Evolutionary conservation across 768 basidiomycete species (phyloP), one percentile per base, ranked within the genome.

Genomic region (Wakefieldia striispora): DNA sequence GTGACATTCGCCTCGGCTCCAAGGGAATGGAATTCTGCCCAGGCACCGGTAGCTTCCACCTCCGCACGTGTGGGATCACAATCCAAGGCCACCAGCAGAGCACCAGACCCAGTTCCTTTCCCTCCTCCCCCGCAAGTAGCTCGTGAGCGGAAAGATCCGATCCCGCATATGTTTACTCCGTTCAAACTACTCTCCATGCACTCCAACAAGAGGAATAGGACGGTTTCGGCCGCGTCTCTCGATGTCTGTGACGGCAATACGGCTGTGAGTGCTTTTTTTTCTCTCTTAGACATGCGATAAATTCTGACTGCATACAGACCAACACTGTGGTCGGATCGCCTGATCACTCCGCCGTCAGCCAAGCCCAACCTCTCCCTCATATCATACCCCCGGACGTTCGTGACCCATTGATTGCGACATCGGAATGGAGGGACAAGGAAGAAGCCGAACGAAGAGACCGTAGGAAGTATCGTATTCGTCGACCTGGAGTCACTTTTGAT

Each of bases 271-370:
- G 31, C 34, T 9, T 21, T n/a, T 3, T 44, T 20, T 12, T 16
- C 3, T 37, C 11, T 26, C 20, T n/a, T n/a, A 20, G 6, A 49
- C 2, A 19, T 36, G 17, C 19, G 31, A 40, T 27, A 53, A 21
- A 57, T 47, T 13, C 40, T 47, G 41, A 34, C 43, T 44, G 11
- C 57, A 4, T 37, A 40, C 33, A 86, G 84, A 68, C 82, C 14
- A 90, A 82, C 58, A 88, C 89, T 23, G 79, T 86, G 38, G 65
- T 90, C 23, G 87, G 85, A 14, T 87, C 86, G 3, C 89, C 89
- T 5, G 85, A 82, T 12, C 79, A 80, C 16, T 91, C 89, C 2
- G 76, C 81, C 59, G 71, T 81, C 53, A 83, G 86, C 60, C 78
- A 78, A 34, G 81, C 78, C 31, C 72, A 72, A 26, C 75, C 78